Base-by-base conservation (phyloP, 768 basidiomycete species). In the Termitomyces sp. region DNA sequence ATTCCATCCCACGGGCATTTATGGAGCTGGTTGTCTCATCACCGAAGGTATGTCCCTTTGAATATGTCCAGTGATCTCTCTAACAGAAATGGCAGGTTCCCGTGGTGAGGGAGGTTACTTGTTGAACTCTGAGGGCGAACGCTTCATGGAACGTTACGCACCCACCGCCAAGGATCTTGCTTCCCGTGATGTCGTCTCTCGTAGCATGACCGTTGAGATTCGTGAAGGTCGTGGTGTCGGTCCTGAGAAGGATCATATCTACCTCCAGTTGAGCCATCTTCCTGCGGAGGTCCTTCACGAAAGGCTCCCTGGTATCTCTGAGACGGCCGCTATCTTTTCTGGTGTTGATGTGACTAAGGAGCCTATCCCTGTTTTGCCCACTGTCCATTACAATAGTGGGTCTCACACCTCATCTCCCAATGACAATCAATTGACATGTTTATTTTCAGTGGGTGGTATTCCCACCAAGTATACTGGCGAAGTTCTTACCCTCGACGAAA, bases 271-370 rank as follows among this genome's bases (percentile, higher is more conserved):
- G 68, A 96, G 93, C 69, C 97, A 99, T 78, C 79, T 99, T 20
- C 97, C 97, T 57, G 82, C 97, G 50, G 94, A 97, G 63, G 85
- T 98, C 65, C 86, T 99, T 54, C 94, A 92, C 69, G 96, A 98
- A 73, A 87, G 97, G 68, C 81, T 99, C 26, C 97, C 97, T 59
- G 97, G 97, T 82, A 99, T 99, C 70, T 98, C 97, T 49, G 97
- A 99, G 80, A 99, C 97, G 9, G 97, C 97, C 22, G 90, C 97
- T 57, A 98, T 99, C 70, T 99, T 99, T 78, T 84, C 92, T 64
- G 97, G 97, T 71, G 97, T 98, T 60, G 97, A 99, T 73, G 97
- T 99, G 57, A 98, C 97, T 61, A 98, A 99, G 79, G 96, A 98
- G 72, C 97, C 97, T 36, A 99, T 99, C 66, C 97, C 97, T 38